A percentile compares a stretch with the other conserved stretches of the same genome.
Evolutionary conservation across 2,329 filamentous ascomycete genomes (phyloP).

Genomic region (Dactylellina parvicollis): DNA sequence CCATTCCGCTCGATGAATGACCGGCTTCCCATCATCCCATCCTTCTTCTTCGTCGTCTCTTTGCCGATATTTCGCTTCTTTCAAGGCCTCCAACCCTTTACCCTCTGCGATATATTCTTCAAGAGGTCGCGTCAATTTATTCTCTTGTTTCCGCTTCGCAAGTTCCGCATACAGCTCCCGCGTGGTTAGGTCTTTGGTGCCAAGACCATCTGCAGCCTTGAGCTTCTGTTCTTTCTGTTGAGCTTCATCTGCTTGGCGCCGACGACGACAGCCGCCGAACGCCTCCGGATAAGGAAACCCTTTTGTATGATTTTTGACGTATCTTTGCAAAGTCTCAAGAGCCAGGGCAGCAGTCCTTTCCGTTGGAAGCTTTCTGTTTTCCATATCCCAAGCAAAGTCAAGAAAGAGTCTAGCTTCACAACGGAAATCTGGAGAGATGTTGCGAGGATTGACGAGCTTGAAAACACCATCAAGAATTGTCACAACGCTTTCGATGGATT

Average conservation of each 20-base stretch:
- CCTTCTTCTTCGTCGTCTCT: constrained; percentile 9
- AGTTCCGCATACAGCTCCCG: neutral
- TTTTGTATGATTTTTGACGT: constrained; percentile 4
- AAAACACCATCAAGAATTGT: constrained; percentile 36
- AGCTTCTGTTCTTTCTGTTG: neutral
- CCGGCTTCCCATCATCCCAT: constrained; percentile 33
- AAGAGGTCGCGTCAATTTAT: neutral
- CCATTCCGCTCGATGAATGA: constrained; percentile 8
- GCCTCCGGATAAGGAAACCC: neutral
- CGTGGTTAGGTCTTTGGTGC: neutral
- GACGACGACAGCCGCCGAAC: neutral
- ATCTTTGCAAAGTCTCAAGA: neutral
- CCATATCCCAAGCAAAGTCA: constrained; percentile 14
- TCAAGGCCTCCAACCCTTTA: too few species aligned
- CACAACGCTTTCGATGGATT: constrained; percentile 3
- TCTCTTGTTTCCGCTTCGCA: neutral
- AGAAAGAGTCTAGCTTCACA: constrained; percentile 24
- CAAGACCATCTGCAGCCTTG: neutral
- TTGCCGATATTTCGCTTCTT: neutral
- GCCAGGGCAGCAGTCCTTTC: constrained; percentile 1
- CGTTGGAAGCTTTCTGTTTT: neutral
- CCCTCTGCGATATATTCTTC: neutral
- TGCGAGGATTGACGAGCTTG: constrained; percentile 7
- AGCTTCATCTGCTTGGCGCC: neutral
- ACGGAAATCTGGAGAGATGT: constrained; percentile 32